phyloP scores from a whole-genome alignment of 805 yeast genomes.

The Pichia nanzhaoensis region DNA sequence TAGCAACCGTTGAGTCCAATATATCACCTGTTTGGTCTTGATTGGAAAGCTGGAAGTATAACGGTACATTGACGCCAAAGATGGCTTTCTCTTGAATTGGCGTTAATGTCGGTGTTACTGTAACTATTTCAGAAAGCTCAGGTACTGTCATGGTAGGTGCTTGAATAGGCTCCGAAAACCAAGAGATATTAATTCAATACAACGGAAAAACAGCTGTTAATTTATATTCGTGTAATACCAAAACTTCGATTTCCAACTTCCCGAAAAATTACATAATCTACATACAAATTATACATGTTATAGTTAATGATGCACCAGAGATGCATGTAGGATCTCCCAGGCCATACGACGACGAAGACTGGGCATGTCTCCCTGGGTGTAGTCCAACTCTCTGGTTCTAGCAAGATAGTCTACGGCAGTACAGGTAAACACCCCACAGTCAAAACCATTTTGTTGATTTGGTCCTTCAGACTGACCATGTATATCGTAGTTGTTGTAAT shows the following conservation, averaged over 20 bases:
- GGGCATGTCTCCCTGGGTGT: conserved; percentile 63
- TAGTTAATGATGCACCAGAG: conserved; percentile 5
- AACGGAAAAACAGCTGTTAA: no score
- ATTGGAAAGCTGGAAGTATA: background rate
- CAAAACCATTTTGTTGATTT: conserved; percentile 82
- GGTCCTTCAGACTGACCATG: conserved; percentile 43
- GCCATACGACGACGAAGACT: conserved; percentile 63
- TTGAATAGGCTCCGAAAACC: no score
- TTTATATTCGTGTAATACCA: no score
- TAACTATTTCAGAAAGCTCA: conserved; percentile 28
- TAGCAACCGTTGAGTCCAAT: conserved; percentile 9
- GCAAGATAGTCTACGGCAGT: conserved; percentile 63
- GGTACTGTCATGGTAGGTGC: conserved; percentile 2
- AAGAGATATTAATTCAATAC: no score
- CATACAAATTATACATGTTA: no score
- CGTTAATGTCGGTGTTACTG: conserved; percentile 6
- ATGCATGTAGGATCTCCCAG: conserved; percentile 40
- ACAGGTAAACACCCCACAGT: conserved; percentile 93
- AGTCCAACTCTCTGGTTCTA: conserved; percentile 42
- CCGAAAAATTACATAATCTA: no score
- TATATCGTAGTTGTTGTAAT: conserved; percentile 24
- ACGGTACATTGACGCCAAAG: conserved; percentile 7
- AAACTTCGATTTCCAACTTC: no score
- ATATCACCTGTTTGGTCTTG: background rate
- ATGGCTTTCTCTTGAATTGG: conserved; percentile 14